Evolutionary conservation across 2,329 filamentous ascomycete genomes (phyloP).

Genomic region (Hirsutella rhossiliensis): DNA sequence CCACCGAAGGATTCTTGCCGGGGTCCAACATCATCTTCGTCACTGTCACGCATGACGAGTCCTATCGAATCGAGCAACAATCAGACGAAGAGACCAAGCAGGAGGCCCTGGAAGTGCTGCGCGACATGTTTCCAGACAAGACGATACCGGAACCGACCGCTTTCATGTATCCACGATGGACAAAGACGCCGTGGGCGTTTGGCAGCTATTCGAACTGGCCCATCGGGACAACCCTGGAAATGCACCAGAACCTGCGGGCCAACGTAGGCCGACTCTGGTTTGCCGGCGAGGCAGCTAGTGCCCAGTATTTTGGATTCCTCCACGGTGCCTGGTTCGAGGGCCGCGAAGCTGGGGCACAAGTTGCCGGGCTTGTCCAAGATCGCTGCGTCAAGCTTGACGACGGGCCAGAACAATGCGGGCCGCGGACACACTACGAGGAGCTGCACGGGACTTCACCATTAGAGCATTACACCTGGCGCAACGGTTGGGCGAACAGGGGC

Average conservation of each 20-base stretch:
- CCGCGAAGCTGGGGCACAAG: conserved; percentile 29
- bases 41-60: conserved; percentile 45
- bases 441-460: conserved; percentile 20
- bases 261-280: conserved; percentile 51
- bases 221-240: conserved; percentile 46
- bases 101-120: conserved; percentile 45
- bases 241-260: conserved; percentile 56
- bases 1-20: conserved; percentile 42
- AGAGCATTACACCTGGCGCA: conserved; percentile 18
- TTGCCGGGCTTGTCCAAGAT: conserved; percentile 19
- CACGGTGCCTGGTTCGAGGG: conserved; percentile 51
- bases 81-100: conserved; percentile 42
- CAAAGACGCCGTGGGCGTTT: conserved; percentile 27
- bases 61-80: conserved; percentile 47
- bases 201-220: conserved; percentile 62
- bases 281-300: conserved; percentile 51
- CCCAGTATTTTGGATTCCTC: conserved; percentile 53
- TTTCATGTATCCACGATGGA: conserved; percentile 43
- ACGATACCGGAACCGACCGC: conserved; percentile 45
- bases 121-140: conserved; percentile 47
- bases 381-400: conserved; percentile 7
- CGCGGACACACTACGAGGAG: conserved; percentile 9
- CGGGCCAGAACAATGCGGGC: conserved; percentile 6
- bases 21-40: conserved; percentile 54
- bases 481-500: conserved; percentile 25